These are phyloP conservation scores for Urochloa ruziziensis DNA, from an alignment of 176 grass and related monocot genomes.

Conservation along the genomic window DNA sequence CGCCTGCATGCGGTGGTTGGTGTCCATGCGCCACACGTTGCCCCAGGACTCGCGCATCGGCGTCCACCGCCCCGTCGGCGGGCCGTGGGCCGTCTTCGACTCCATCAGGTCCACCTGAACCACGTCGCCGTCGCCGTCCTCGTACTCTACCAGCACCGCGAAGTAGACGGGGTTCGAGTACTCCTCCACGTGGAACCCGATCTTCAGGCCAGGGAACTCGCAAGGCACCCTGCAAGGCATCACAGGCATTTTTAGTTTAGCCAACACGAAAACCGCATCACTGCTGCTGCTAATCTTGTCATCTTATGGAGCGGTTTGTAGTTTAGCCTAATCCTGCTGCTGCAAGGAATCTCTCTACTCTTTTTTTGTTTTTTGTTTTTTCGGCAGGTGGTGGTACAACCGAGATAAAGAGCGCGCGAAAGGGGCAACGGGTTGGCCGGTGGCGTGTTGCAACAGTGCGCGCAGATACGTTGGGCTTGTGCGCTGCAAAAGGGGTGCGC, in stretches of 20 bases:
- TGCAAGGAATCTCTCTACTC: too few relatives aligned
- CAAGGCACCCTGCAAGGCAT: conserved; percentile 60
- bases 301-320: too few relatives aligned
- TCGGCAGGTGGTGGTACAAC: too few relatives aligned
- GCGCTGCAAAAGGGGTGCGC: conserved; percentile 1
- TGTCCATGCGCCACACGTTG: conserved; percentile 65
- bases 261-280: too few relatives aligned
- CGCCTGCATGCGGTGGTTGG: conserved; percentile 51
- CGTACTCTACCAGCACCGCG: conserved; percentile 80
- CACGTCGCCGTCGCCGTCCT: conserved; percentile 92
- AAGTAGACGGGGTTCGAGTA: conserved; percentile 74
- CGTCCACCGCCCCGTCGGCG: conserved; percentile 42
- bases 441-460: conserved; percentile 25
- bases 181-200: conserved; percentile 82
- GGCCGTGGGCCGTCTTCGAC: conserved; percentile 28
- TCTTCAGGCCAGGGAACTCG: conserved; percentile 74
- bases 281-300: too few relatives aligned
- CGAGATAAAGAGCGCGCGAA: background rate
- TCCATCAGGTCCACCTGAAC: conserved; percentile 78
- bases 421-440: conserved; percentile 14
- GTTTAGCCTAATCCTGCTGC: too few relatives aligned
- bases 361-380: too few relatives aligned
- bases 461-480: conserved; percentile 4
- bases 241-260: too few relatives aligned
- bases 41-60: conserved; percentile 79